Conservation (phyloP, 768 basidiomycete genomes). For the Suillus variegatus region DNA sequence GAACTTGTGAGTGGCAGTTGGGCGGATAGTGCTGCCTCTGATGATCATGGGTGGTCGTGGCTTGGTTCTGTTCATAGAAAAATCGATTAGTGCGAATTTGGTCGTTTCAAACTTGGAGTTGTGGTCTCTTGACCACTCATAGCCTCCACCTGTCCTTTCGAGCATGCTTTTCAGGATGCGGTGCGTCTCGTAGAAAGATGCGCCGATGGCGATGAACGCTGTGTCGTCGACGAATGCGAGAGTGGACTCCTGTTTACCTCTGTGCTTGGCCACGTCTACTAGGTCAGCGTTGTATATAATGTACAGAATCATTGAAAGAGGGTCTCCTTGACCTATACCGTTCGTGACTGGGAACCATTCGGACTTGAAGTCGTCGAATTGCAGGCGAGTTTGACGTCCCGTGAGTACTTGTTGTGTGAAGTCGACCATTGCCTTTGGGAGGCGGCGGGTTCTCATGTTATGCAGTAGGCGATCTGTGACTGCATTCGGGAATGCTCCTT, state of each 20-base stretch:
- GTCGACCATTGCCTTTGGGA: conserved; percentile 20
- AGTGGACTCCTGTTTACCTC: background rate
- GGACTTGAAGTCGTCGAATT: conserved; percentile 31
- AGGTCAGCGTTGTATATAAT: conserved; percentile 25
- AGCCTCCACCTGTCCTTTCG: conserved; percentile 4
- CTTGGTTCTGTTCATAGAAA: background rate
- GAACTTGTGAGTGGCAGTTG: background rate
- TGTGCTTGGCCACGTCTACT: conserved; percentile 14
- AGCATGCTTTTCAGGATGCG: conserved; percentile 11
- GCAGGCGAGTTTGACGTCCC: conserved; percentile 19
- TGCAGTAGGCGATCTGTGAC: too few species aligned
- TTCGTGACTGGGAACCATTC: conserved; percentile 15
- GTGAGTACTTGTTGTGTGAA: conserved; percentile 2
- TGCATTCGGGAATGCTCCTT: too few species aligned
- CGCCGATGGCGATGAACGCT: conserved; percentile 18
- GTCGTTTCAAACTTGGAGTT: conserved; percentile 20
- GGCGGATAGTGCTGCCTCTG: rapidly evolving
- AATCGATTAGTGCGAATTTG: conserved; percentile 16
- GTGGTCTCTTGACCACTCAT: conserved; percentile 15
- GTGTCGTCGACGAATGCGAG: conserved; percentile 29
- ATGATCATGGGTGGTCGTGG: background rate
- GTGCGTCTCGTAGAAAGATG: conserved; percentile 19
- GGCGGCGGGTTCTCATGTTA: background rate
- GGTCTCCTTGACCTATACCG: conserved; percentile 30
- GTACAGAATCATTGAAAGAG: conserved; percentile 26